phyloP scores from a whole-genome alignment of 202 grass and related monocot genomes.

The Panicum hallii region DNA sequence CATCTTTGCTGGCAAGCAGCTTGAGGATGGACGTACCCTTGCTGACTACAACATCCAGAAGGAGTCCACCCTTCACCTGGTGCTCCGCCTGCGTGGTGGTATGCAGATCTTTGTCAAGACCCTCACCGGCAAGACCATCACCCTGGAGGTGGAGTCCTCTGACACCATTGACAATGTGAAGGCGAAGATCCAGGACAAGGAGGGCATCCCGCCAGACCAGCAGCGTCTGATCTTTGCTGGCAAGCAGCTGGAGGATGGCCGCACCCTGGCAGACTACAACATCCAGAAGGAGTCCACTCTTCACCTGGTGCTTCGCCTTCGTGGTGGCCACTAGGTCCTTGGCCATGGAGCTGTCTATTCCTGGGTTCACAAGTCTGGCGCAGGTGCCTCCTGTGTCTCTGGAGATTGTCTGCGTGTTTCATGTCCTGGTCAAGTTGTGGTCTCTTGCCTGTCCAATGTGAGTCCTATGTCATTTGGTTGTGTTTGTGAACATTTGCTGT shows the following conservation, averaged over 20 bases:
- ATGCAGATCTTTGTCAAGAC: slow-evolving; percentile 91
- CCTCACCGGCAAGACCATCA: slow-evolving; percentile 81
- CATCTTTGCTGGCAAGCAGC: slow-evolving; percentile 79
- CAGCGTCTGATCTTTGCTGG: slow-evolving; percentile 66
- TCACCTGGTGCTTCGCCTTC: slow-evolving; percentile 55
- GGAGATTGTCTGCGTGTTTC: not conserved
- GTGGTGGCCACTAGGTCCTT: slow-evolving; percentile 30
- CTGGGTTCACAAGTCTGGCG: not conserved
- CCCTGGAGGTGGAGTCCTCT: slow-evolving; percentile 56
- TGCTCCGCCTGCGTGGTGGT: slow-evolving; percentile 2
- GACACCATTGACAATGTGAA: slow-evolving; percentile 69
- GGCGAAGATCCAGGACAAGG: slow-evolving; percentile 73
- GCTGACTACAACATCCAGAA: not conserved
- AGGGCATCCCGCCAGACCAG: slow-evolving; percentile 72
- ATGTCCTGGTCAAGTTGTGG: not conserved
- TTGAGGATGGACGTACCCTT: slow-evolving; percentile 75
- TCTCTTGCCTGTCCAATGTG: not conserved
- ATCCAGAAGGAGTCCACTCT: slow-evolving; percentile 76
- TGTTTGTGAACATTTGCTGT: slow-evolving; percentile 28
- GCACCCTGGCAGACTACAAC: slow-evolving; percentile 55
- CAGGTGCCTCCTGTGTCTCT: slow-evolving; percentile 3
- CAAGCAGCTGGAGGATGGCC: slow-evolving; percentile 69
- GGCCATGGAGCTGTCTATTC: not conserved
- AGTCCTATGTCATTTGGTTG: not conserved
- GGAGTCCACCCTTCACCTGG: too few relatives aligned